Evolutionary conservation across 306 rosid genomes (phyloP).

Genomic region (Quercus robur): DNA sequence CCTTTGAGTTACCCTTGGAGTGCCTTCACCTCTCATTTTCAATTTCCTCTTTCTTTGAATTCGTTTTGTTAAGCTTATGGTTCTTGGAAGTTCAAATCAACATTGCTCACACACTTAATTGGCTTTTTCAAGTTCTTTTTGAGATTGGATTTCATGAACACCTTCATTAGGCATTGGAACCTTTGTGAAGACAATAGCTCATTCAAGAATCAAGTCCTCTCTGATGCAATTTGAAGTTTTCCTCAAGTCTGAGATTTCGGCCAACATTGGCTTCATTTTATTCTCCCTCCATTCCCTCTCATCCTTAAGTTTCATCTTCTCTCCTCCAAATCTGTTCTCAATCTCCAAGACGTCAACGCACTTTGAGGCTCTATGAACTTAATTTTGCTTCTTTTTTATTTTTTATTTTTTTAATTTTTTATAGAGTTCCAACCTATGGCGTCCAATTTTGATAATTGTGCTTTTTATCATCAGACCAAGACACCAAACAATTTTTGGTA

Average conservation of each 20-base stretch:
- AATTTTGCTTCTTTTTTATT: slow-evolving; percentile 8
- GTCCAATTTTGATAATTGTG: too few species aligned
- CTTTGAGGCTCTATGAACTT: slow-evolving; percentile 41
- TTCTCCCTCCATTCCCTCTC: slow-evolving; percentile 41
- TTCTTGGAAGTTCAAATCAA: slow-evolving; percentile 23
- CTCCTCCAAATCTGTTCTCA: slow-evolving; percentile 46
- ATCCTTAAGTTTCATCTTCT: slow-evolving; percentile 30
- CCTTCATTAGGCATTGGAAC: slow-evolving; percentile 54
- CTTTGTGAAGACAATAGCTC: slow-evolving; percentile 68
- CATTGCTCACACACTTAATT: slow-evolving; percentile 17
- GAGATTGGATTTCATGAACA: slow-evolving; percentile 48
- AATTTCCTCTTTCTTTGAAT: slow-evolving; percentile 49
- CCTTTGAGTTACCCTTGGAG: slow-evolving; percentile 77
- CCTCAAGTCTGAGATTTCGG: slow-evolving; percentile 57
- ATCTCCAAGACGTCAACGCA: slow-evolving; percentile 37
- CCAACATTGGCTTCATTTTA: slow-evolving; percentile 51
- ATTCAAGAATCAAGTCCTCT: slow-evolving; percentile 20
- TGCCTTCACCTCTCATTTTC: slow-evolving; percentile 57
- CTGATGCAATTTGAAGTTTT: slow-evolving; percentile 41
- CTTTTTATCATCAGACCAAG: fast-evolving
- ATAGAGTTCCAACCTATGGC: fast-evolving
- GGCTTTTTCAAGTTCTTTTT: slow-evolving; percentile 58
- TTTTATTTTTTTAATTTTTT: too few species aligned
- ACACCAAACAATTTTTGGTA: too few species aligned
- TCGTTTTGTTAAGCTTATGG: slow-evolving; percentile 35